A percentile compares a stretch with the other conserved stretches of the same genome.
Conservation (phyloP, 306 rosid genomes). For the Senna siamea region DNA sequence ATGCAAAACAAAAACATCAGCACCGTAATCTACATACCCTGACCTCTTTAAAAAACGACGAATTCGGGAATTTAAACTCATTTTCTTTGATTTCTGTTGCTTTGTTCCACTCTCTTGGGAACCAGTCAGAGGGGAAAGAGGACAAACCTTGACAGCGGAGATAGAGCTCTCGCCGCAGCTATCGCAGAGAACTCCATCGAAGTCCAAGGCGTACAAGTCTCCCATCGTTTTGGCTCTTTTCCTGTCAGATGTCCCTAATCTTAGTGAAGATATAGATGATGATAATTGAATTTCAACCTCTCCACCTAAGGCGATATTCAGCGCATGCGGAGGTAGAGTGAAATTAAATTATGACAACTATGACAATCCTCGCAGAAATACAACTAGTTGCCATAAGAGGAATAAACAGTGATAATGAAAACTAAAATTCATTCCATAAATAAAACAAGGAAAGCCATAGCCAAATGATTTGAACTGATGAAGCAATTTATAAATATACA, state of each 20-base stretch:
- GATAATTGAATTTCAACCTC: no score
- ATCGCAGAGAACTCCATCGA: slow-evolving; percentile 90
- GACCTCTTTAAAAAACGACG: slow-evolving; percentile 3
- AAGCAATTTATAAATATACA: no score
- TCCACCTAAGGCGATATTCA: no score
- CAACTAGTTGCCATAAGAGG: no score
- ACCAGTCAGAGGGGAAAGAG: slow-evolving; percentile 18
- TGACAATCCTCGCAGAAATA: no score
- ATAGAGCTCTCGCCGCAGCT: slow-evolving; percentile 95
- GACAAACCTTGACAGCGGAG: slow-evolving; percentile 78
- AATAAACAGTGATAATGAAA: no score
- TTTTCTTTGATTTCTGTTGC: not conserved
- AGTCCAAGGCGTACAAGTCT: slow-evolving; percentile 86
- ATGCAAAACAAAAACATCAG: slow-evolving; percentile 30
- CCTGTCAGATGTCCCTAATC: slow-evolving; percentile 19
- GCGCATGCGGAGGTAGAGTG: no score
- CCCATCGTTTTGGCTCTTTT: slow-evolving; percentile 54
- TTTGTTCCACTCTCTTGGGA: slow-evolving; percentile 21
- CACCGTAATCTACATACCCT: not conserved
- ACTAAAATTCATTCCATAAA: no score
- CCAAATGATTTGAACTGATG: no score
- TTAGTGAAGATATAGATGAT: no score
- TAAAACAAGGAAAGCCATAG: no score
- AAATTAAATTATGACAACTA: no score
- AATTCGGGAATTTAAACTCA: not conserved